Base-by-base conservation (phyloP, 306 rosid genomes). In the Cucurbita moschata region DNA sequence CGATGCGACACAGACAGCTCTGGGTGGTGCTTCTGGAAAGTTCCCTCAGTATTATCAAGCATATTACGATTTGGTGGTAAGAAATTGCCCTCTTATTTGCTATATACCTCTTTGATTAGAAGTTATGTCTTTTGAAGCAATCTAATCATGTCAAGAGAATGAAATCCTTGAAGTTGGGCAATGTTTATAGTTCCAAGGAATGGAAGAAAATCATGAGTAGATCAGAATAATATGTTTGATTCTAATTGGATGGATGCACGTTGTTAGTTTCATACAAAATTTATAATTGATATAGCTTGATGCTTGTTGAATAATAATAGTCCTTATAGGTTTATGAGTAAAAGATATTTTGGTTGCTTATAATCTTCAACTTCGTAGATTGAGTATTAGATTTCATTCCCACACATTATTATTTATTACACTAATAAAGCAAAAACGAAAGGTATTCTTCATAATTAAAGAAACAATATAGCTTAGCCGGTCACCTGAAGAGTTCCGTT, bases 1-100 rank as follows among this genome's bases (percentile, higher is more conserved):
- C 61, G 98, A 93, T 86, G 98, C 97, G 52, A 90, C 94, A 47
- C 98, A 93, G 78, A 88, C 98, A 80, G 91, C 97, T 77, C 89
- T 88, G 82, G 98, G 97, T 8, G 98, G 98, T 73, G 96, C 94
- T 80, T 85, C 98, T 40, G 98, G 97, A 82, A 93, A 88, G 82
- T 93, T 87, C 79, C 96, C 97, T 3, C 90, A 90, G 83, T 93
- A 93, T 81, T 93, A 93, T 80, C 81, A 76, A 65, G 96, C 97
- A 58, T 93, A 93, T 79, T 88, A 86, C 54, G 97, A 93, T 42
- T 84, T 93, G 80, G 97, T 93, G 98, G 98, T 93, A 85, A 44
- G 97, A 74, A 67, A 79, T 83, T 38, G 68, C 60, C 60, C 50
- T 47, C 56, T 21, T 66, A 44, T 66, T 66, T 66, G 49, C 52